Percentiles rank a stretch among this genome's conserved stretches.
Evolutionary conservation across 2,329 filamentous ascomycete species (phyloP).

Genomic region (Coniochaeta hoffmannii): DNA sequence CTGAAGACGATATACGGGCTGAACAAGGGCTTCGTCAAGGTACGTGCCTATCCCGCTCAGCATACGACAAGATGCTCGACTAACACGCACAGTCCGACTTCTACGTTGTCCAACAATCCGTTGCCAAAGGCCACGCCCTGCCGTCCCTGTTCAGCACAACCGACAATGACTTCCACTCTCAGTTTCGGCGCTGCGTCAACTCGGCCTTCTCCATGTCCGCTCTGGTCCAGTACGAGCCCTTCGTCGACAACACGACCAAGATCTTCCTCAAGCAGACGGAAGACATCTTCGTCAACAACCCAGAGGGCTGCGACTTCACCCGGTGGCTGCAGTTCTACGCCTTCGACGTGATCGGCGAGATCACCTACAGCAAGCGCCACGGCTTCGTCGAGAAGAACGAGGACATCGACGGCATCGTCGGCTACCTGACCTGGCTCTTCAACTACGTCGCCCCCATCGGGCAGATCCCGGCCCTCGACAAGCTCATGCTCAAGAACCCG

Average conservation of each 20-base stretch:
- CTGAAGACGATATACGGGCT: constrained; percentile 73
- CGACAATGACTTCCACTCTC: constrained; percentile 67
- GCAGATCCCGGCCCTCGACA: constrained; percentile 65
- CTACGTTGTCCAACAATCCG: constrained; percentile 70
- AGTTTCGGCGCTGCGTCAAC: constrained; percentile 68
- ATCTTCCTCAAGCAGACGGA: constrained; percentile 61
- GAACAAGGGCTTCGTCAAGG: constrained; percentile 76
- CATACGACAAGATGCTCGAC: neutral
- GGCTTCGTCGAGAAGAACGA: constrained; percentile 69
- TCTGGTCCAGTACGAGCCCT: constrained; percentile 70
- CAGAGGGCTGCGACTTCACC: constrained; percentile 52
- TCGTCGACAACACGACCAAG: constrained; percentile 67
- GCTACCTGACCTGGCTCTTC: constrained; percentile 56
- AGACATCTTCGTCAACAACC: constrained; percentile 40
- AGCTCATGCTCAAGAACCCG: constrained; percentile 66
- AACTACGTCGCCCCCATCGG: constrained; percentile 69
- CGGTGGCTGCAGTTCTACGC: constrained; percentile 75
- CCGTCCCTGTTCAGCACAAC: constrained; percentile 71
- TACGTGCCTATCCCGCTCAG: constrained; percentile 20
- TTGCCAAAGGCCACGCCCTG: constrained; percentile 59
- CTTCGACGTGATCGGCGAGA: constrained; percentile 73
- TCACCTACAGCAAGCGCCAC: constrained; percentile 68
- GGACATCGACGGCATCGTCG: constrained; percentile 68
- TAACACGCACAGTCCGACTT: constrained; percentile 58
- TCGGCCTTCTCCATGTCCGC: constrained; percentile 71